Base-by-base conservation (phyloP, 208 protist species). In the Naegleria lovaniensis region DNA sequence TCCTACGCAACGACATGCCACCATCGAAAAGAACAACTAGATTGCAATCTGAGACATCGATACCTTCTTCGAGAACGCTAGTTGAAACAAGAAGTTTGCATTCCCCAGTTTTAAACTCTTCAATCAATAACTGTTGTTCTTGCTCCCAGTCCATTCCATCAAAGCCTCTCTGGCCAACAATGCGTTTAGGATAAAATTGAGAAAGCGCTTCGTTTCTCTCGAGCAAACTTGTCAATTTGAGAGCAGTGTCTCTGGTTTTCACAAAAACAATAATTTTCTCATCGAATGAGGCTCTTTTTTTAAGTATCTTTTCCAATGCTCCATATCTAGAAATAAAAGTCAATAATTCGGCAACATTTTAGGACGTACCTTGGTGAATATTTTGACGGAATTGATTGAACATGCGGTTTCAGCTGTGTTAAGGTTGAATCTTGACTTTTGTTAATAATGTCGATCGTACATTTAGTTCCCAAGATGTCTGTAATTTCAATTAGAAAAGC, bases 1-100 rank as follows among this genome's bases (percentile, higher is more conserved):
- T 94, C 36, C 90, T 92, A 6, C 85, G 91, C 51, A 95, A 90
- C n/a, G 92, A 93, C 9, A 92, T 59, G n/a, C 92, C 90, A 5
- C 79, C 90, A 79, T 94, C 88, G 88, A 92, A 96, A 16, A 94
- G 92, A 83, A 96, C 51, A 38, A 97, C 95, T 38, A 95, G 22
- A 87, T 94, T 95, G 90, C 95, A 97, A 1, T 22, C 58, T 33
- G 91, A 92, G 41, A 97, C 90, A 86, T 96, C 95, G n/a, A 97
- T 89, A 43, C 95, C 95, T 89, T 97, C 95, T 92, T 96, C 94
- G 13, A 92, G 91, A 9, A 97, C 94, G 36, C 94, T 94, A 29
- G 95, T 96, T 67, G 95, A 91, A n/a, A 97, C 90, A 39, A 97
- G 52, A 22, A 96, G 91, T 39, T 92, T 92, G 91, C 89, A 85